Percentiles rank a stretch among this genome's conserved stretches.
Conservation (phyloP, 176 grass and related monocot genomes). For the Bolboschoenus planiculmis region DNA sequence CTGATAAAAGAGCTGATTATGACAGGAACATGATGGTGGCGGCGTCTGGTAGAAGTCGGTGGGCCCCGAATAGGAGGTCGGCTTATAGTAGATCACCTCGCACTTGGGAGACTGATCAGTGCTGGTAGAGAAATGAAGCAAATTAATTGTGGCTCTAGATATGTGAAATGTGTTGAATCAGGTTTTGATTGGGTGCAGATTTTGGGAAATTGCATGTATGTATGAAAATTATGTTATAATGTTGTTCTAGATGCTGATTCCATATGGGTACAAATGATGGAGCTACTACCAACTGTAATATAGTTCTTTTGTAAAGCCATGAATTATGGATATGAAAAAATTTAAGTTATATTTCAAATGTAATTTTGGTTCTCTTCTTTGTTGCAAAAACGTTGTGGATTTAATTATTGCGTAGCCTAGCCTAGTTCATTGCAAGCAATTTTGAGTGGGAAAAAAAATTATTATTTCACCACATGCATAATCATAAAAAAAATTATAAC, state of each 20-base stretch:
- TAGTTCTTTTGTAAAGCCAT: neutral
- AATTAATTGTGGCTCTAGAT: neutral
- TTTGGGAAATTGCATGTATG: neutral
- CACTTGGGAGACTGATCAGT: conserved; percentile 73
- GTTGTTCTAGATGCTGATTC: neutral
- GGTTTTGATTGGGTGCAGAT: neutral
- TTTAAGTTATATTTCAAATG: no score
- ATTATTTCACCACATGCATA: neutral
- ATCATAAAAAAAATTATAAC: neutral
- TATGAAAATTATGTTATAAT: neutral
- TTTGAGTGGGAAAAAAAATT: neutral
- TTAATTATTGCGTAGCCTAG: neutral
- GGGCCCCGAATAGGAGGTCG: neutral
- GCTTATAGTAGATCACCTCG: conserved; percentile 5
- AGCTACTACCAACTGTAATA: neutral
- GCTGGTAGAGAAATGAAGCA: conserved; percentile 45
- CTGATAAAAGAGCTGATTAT: conserved; percentile 56
- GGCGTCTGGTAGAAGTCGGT: neutral
- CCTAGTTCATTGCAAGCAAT: neutral
- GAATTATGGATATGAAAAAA: no score
- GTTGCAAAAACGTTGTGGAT: neutral
- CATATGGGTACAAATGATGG: neutral
- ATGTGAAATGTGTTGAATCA: neutral
- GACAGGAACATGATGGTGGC: conserved; percentile 26
- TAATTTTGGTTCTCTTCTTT: neutral